Evolutionary conservation across 108 stramenopile species (phyloP).

Genomic region (Pinguiococcus pyrenoidosus): DNA sequence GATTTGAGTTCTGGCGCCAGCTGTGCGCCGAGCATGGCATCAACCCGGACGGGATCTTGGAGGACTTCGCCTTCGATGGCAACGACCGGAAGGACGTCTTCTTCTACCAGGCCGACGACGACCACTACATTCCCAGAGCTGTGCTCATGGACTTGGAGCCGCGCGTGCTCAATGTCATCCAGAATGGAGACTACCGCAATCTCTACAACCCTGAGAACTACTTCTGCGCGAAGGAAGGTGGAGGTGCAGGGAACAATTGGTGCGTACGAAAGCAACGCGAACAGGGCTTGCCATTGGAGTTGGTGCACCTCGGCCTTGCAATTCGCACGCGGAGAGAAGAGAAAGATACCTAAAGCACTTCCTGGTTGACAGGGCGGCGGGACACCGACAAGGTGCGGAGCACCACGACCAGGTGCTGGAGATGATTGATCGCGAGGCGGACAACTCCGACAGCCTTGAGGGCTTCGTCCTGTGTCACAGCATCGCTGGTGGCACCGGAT

Average conservation of each 20-base stretch:
- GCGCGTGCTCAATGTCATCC: slow-evolving; percentile 82
- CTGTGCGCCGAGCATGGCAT: slow-evolving; percentile 97
- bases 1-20: slow-evolving; percentile 97
- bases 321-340: no score
- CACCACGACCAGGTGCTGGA: slow-evolving; percentile 88
- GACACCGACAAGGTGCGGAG: slow-evolving; percentile 26
- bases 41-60: slow-evolving; percentile 74
- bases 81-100: slow-evolving; percentile 94
- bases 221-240: slow-evolving; percentile 85
- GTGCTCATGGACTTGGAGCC: slow-evolving; percentile 94
- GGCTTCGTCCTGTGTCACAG: slow-evolving; percentile 91
- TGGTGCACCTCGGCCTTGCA: no score
- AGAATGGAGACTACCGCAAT: slow-evolving; percentile 25
- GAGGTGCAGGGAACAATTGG: slow-evolving; percentile 99
- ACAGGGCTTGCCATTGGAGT: no score
- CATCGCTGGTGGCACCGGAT: slow-evolving; percentile 96
- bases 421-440: slow-evolving; percentile 97
- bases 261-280: no score
- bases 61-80: slow-evolving; percentile 48
- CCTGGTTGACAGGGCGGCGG: no score
- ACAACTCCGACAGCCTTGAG: slow-evolving; percentile 89
- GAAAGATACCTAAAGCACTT: no score
- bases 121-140: slow-evolving; percentile 80
- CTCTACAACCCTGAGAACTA: slow-evolving; percentile 94
- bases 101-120: slow-evolving; percentile 90